These are phyloP conservation scores for Ceratobasidium sp. DNA, from an alignment of 1,284 basidiomycete species.

Conservation along the genomic window DNA sequence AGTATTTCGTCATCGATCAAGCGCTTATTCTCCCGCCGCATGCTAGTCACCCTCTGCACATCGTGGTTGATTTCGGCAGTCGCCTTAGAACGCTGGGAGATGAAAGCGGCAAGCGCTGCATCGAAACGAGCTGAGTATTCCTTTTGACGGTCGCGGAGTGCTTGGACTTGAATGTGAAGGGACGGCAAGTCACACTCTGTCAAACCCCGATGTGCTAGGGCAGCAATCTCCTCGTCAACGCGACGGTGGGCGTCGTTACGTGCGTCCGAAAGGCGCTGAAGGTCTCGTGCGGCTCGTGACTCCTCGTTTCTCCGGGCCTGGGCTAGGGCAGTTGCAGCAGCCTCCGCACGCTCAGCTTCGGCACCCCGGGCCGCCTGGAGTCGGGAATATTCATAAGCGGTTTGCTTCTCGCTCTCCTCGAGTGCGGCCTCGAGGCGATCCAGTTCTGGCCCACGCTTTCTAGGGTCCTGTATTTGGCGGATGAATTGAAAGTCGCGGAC, in stretches of 20 bases:
- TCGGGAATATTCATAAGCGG: slow-evolving; percentile 39
- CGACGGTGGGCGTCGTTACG: slow-evolving; percentile 18
- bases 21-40: slow-evolving; percentile 37
- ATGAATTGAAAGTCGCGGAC: slow-evolving; percentile 32
- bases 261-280: slow-evolving; percentile 21
- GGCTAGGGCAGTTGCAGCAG: slow-evolving; percentile 17
- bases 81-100: slow-evolving; percentile 32
- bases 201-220: slow-evolving; percentile 31
- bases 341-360: slow-evolving; percentile 33
- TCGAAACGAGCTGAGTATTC: slow-evolving; percentile 14
- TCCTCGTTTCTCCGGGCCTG: slow-evolving; percentile 38
- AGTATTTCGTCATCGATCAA: slow-evolving; percentile 21
- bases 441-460: slow-evolving; percentile 41
- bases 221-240: slow-evolving; percentile 28
- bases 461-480: slow-evolving; percentile 41
- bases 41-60: slow-evolving; percentile 14
- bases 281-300: slow-evolving; percentile 3
- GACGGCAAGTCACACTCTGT: slow-evolving; percentile 34
- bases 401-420: slow-evolving; percentile 39
- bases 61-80: slow-evolving; percentile 32
- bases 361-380: slow-evolving; percentile 36
- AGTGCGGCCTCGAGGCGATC: slow-evolving; percentile 40
- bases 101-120: slow-evolving; percentile 25
- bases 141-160: slow-evolving; percentile 31
- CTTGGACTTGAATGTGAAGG: slow-evolving; percentile 31